Percentiles rank a stretch among this genome's conserved stretches.
Conservation (phyloP, 164 flowering plant genomes). For the Platanus orientalis region DNA sequence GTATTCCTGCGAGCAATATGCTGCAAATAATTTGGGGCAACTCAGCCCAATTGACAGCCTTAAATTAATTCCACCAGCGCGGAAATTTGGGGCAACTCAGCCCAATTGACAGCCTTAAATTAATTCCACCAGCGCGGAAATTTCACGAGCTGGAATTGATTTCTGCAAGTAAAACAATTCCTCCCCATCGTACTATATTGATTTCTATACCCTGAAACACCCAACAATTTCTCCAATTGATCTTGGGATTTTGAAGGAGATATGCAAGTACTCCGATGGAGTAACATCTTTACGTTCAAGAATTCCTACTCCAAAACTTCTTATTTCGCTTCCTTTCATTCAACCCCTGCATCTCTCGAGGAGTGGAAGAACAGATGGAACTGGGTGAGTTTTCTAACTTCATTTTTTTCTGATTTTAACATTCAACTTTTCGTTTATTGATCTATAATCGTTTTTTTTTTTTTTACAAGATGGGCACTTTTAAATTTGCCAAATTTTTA, state of each 20-base stretch:
- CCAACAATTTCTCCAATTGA: no score
- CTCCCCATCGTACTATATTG: no score
- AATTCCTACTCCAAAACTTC: constrained; percentile 15
- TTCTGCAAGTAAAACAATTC: no score
- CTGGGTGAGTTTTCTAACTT: constrained; percentile 15
- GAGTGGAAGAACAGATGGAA: constrained; percentile 36
- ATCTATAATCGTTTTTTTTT: background rate
- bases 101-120: no score
- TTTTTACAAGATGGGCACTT: background rate
- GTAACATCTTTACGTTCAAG: constrained; percentile 19
- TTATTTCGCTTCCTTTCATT: constrained; percentile 36
- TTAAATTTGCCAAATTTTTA: background rate
- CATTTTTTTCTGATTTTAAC: background rate
- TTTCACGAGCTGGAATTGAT: no score
- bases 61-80: no score
- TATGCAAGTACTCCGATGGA: constrained; percentile 43
- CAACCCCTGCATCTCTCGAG: constrained; percentile 29
- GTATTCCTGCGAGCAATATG: no score
- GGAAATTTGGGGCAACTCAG: no score
- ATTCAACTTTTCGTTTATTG: background rate
- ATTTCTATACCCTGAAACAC: no score
- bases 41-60: no score
- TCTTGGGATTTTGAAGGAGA: constrained; percentile 2
- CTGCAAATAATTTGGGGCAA: no score
- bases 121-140: no score